phyloP scores from a whole-genome alignment of 345 rosid genomes.

The Rhodomyrtus tomentosa region DNA sequence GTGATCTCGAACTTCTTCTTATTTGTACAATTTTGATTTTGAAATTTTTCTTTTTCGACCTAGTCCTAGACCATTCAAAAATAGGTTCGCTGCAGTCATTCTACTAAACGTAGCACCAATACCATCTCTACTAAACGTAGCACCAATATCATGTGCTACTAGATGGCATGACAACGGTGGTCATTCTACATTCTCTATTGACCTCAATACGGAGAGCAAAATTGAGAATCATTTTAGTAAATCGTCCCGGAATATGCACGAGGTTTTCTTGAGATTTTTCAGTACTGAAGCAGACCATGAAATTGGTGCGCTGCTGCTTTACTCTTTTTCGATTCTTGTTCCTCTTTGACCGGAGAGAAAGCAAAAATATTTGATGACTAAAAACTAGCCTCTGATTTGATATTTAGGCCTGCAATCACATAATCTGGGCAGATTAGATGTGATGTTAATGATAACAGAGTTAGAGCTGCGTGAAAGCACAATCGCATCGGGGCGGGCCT shows the following conservation, averaged over 20 bases:
- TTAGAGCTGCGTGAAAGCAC: not conserved
- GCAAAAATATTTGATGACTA: not conserved
- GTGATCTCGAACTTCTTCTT: not conserved
- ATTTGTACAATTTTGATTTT: not conserved
- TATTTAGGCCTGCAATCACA: not conserved
- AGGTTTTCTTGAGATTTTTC: not conserved
- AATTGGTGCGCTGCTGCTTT: not conserved
- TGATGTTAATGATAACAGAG: not conserved
- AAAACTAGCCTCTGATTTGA: not conserved
- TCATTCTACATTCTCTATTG: no score
- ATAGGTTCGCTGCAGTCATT: not conserved
- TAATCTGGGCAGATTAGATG: not conserved
- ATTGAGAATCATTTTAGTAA: not conserved
- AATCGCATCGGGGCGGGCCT: not conserved
- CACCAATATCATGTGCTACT: not conserved
- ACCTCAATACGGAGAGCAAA: not conserved
- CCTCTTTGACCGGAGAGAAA: not conserved
- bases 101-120: not conserved
- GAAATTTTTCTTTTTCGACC: not conserved
- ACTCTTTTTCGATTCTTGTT: not conserved
- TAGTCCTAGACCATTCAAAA: not conserved
- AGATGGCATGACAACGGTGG: accelerated
- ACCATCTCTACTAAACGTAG: not conserved
- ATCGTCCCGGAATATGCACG: not conserved
- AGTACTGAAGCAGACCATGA: not conserved